Conservation (phyloP, 345 rosid species). For the Gossypium bickii region DNA sequence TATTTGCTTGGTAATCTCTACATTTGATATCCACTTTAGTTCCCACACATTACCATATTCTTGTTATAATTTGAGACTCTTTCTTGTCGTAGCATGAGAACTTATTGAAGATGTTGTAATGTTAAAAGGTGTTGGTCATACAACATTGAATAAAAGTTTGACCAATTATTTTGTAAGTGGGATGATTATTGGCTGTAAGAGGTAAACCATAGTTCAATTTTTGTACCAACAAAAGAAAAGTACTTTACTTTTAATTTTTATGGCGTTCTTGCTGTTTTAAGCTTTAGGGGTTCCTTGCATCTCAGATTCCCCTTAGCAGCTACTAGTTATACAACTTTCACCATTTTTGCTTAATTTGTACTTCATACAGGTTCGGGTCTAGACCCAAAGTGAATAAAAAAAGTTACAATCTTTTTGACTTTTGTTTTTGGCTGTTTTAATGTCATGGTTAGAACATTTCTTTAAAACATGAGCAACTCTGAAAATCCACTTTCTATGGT, state of each 20-base stretch:
- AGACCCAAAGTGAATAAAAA: no score
- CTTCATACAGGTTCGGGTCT: no score
- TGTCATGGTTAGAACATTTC: no score
- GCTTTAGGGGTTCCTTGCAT: no score
- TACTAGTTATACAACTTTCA: no score
- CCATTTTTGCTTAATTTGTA: no score
- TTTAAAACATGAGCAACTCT: not conserved
- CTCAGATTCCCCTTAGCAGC: no score
- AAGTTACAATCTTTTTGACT: no score
- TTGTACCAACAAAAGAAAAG: not conserved
- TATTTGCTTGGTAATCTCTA: no score
- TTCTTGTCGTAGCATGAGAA: conserved; percentile 7
- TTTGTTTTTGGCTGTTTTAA: no score
- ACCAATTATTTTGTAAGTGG: not conserved
- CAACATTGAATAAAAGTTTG: not conserved
- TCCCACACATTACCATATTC: not conserved
- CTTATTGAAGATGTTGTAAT: not conserved
- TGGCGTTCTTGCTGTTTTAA: no score
- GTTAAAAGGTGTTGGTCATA: not conserved
- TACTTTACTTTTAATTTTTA: no score
- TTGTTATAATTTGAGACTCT: conserved; percentile 1
- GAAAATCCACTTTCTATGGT: not conserved
- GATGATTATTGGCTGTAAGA: not conserved
- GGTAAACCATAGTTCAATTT: not conserved
- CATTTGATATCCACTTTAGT: not conserved